Percentiles rank a stretch among this genome's conserved stretches.
Conservation (phyloP, 768 basidiomycete genomes). For the Lactifluus pinguis region DNA sequence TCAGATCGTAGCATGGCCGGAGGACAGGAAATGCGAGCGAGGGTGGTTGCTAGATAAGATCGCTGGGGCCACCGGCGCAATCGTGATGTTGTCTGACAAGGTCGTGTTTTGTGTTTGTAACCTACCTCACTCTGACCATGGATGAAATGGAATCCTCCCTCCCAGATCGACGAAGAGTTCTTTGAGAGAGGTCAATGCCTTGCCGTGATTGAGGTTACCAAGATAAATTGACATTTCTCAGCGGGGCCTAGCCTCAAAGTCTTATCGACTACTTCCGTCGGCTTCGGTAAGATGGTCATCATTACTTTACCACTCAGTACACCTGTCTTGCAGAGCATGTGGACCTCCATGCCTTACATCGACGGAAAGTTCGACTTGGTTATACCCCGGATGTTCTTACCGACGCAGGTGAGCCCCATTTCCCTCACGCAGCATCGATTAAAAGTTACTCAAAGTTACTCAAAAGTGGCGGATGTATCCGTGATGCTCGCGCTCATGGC, state of each 20-base stretch:
- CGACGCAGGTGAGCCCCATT: conserved; percentile 56
- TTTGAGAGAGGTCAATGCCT: conserved; percentile 40
- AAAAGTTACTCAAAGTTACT: neutral
- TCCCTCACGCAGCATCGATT: neutral
- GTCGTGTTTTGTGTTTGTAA: conserved; percentile 30
- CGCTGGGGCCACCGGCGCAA: conserved; percentile 48
- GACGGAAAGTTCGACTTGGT: conserved; percentile 63
- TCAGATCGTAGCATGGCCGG: conserved; percentile 41
- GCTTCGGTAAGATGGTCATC: conserved; percentile 48
- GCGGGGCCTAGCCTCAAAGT: conserved; percentile 70
- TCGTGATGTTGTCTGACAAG: conserved; percentile 62
- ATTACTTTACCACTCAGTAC: neutral
- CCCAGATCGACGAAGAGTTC: conserved; percentile 65
- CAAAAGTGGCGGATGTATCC: conserved; percentile 78
- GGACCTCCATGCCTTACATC: conserved; percentile 48
- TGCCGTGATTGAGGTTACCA: neutral
- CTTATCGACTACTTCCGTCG: conserved; percentile 92
- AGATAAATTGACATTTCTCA: conserved; percentile 22
- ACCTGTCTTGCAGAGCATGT: conserved; percentile 61
- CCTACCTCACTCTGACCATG: conserved; percentile 9
- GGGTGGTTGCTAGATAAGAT: conserved; percentile 70
- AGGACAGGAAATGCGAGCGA: conserved; percentile 48
- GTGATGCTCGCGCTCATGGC: conserved; percentile 95
- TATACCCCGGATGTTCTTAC: conserved; percentile 93
- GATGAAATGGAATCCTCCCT: neutral